Evolutionary conservation across 805 yeast genomes (phyloP), one percentile per base, ranked within the genome.

Genomic region (Candida dendrica): DNA sequence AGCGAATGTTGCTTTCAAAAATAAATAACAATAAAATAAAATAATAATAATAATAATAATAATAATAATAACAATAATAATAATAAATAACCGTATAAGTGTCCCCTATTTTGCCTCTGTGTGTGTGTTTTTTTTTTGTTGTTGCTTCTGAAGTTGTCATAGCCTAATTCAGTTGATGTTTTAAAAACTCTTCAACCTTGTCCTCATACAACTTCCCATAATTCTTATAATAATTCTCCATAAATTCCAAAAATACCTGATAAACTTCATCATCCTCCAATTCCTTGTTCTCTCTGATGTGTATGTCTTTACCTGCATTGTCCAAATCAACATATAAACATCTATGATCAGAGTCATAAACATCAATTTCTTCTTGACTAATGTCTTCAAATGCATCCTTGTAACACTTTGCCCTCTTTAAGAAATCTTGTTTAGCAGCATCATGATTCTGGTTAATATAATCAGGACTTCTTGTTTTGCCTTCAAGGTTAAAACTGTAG

Each of bases 391-490:
- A 67, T 1, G 62, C 67, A 36, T 54, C 49, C 39, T 61, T 65
- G 58, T 83, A 83, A 47, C 72, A 71, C 35, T 66, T 60, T 10
- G 81, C 64, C 47, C 90, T 67, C 40, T 66, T 65, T 35, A 79
- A 66, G 52, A 83, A 83, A 62, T 82, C 89, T 3, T 61, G 48
- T 15, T 81, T 71, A 3, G 88, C 79, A 6, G 55, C 55, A 29
- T 69, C 69, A 48, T 77, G 74, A 36, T 76, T 73, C 48, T 67
- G 65, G 37, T 72, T 71, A 41, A 57, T 61, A 57, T 83, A 83
- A 56, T 83, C 90, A 32, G 68, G 71, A 53, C 80, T 81, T 41
- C 63, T 66, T 1, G 88, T 72, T 57, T 83, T 83, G 40, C 77
- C 75, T 50, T 75, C 79, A 41, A 82, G 78, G 59, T 83, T 83